Percentiles rank a stretch among this genome's conserved stretches.
Conservation (phyloP, 1,284 basidiomycete species). For the Cystobasidium slooffiae region DNA sequence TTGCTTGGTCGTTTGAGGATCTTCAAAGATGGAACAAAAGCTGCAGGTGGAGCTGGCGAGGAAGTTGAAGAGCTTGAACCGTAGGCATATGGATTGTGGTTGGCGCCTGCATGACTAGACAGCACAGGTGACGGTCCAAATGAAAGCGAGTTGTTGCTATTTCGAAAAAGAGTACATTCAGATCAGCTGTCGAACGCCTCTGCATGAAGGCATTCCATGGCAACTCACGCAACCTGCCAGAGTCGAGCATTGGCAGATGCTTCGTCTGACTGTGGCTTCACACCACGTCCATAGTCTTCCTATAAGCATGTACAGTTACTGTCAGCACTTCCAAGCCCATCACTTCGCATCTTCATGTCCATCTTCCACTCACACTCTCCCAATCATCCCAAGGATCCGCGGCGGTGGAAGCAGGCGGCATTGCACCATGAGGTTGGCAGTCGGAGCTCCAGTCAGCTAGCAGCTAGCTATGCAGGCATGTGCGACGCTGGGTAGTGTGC, state of each 20-base stretch:
- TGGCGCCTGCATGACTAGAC: not conserved
- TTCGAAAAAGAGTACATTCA: not conserved
- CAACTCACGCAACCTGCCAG: constrained; percentile 41
- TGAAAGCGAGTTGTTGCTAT: constrained; percentile 41
- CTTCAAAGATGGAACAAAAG: constrained; percentile 37
- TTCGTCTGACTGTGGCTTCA: constrained; percentile 12
- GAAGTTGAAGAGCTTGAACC: constrained; percentile 4
- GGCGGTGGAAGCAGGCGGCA: constrained; percentile 16
- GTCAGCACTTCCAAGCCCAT: not conserved
- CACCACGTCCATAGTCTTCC: constrained; percentile 32
- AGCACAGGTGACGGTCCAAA: constrained; percentile 25
- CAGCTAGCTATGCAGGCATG: not conserved
- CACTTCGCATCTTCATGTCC: not conserved
- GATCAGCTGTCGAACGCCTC: not conserved
- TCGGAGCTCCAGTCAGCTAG: not conserved
- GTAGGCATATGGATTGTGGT: constrained; percentile 18
- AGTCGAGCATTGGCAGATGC: constrained; percentile 35
- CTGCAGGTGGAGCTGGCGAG: constrained; percentile 18
- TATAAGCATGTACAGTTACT: not conserved
- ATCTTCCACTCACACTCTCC: constrained; percentile 37
- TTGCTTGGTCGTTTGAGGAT: constrained; percentile 36
- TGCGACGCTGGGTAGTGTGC: no score
- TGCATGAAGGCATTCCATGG: not conserved
- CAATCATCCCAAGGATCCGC: constrained; percentile 42
- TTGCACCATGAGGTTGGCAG: constrained; percentile 18